Conservation (phyloP, 2,329 filamentous ascomycete genomes). For the Huntiella abstrusa region DNA sequence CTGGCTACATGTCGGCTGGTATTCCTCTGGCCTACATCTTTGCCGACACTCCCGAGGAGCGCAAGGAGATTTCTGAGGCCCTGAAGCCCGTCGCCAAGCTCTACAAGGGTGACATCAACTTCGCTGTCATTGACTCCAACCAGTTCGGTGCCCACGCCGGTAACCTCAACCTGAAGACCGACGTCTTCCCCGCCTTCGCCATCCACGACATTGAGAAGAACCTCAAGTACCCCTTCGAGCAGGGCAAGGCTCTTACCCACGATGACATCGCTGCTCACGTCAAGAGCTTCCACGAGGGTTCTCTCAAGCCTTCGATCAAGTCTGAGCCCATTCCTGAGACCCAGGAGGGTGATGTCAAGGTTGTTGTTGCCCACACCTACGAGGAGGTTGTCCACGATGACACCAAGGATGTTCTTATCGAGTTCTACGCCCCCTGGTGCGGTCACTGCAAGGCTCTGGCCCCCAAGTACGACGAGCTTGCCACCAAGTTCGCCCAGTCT, state of each 20-base stretch:
- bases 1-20: conserved; percentile 80
- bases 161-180: conserved; percentile 92
- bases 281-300: conserved; percentile 66
- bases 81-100: conserved; percentile 79
- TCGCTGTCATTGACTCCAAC: conserved; percentile 92
- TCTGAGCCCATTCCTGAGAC: conserved; percentile 90
- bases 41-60: conserved; percentile 79
- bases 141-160: conserved; percentile 82
- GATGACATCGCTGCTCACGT: conserved; percentile 63
- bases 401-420: conserved; percentile 88
- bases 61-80: conserved; percentile 52
- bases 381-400: conserved; percentile 79
- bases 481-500: conserved; percentile 53
- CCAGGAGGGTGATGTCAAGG: conserved; percentile 71
- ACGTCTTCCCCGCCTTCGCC: conserved; percentile 92
- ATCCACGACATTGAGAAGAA: conserved; percentile 94
- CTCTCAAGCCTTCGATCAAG: conserved; percentile 92
- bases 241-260: conserved; percentile 57
- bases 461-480: conserved; percentile 91
- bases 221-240: conserved; percentile 89
- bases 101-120: conserved; percentile 89
- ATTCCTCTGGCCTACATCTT: conserved; percentile 96
- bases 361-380: conserved; percentile 89
- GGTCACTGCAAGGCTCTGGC: conserved; percentile 98
- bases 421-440: conserved; percentile 99